A percentile compares a stretch with the other conserved stretches of the same genome.
These are phyloP conservation scores for Exophiala viscosa DNA, from an alignment of 2,329 filamentous ascomycete genomes.

Conservation along the genomic window DNA sequence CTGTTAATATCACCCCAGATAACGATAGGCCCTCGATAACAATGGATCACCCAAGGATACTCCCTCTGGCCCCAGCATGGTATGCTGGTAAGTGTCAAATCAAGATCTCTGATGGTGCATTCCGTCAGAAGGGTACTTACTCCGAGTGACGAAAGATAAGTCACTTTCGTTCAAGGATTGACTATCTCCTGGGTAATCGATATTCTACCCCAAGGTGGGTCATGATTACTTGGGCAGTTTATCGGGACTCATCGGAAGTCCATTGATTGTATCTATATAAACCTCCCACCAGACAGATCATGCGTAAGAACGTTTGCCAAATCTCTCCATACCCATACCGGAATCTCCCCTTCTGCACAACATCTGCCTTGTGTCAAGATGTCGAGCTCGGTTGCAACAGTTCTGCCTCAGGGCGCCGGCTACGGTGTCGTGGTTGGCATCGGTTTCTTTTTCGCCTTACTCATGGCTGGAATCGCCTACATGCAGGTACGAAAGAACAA, in stretches of 20 bases:
- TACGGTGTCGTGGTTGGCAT: constrained; percentile 50
- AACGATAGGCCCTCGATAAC: not conserved
- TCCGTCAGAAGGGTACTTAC: not conserved
- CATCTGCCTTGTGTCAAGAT: not conserved
- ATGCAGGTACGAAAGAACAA: not conserved
- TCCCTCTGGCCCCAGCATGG: not conserved
- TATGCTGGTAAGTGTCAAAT: not conserved
- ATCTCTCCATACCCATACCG: not conserved
- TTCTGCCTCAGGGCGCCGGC: constrained; percentile 36
- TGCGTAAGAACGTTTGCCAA: not conserved
- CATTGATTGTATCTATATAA: not conserved
- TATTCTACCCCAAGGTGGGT: not conserved
- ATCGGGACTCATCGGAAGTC: not conserved
- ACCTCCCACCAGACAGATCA: not conserved
- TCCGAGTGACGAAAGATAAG: not conserved
- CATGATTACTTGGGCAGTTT: not conserved
- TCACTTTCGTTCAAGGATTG: not conserved
- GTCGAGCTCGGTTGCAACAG: not conserved
- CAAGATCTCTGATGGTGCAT: not conserved
- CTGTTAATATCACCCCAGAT: no score
- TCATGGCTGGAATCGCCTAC: not conserved
- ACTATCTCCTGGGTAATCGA: not conserved
- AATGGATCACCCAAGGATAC: not conserved
- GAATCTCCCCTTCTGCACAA: not conserved
- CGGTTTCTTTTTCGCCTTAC: constrained; percentile 40